Conservation (phyloP, 352 stramenopile genomes). For the Phytophthora syringae region DNA sequence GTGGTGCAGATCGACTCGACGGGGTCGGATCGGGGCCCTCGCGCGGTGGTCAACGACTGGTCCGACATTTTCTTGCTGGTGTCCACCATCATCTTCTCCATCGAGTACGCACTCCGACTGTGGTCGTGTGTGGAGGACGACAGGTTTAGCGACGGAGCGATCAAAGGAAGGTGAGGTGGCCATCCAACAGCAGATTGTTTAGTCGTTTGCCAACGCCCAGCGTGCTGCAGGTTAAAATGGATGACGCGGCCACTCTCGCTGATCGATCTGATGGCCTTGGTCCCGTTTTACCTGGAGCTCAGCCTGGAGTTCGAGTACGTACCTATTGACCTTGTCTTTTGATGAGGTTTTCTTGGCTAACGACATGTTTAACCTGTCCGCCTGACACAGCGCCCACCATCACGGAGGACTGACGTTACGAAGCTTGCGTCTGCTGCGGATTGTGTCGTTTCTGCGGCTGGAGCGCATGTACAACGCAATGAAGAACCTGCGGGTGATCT, state of each 20-base stretch:
- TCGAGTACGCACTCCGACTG: slow-evolving; percentile 62
- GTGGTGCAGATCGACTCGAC: slow-evolving; percentile 18
- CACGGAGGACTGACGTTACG: slow-evolving; percentile 54
- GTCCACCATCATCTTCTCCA: slow-evolving; percentile 66
- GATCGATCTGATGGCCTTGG: slow-evolving; percentile 58
- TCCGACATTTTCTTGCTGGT: slow-evolving; percentile 54
- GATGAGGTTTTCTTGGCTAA: not conserved
- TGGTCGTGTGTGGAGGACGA: slow-evolving; percentile 75
- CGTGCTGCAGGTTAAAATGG: slow-evolving; percentile 54
- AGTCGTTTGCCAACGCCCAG: not conserved
- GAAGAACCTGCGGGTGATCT: slow-evolving; percentile 61
- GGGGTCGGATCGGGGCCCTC: slow-evolving; percentile 6
- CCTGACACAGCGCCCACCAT: slow-evolving; percentile 23
- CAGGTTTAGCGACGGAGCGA: slow-evolving; percentile 38
- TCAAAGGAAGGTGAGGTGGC: slow-evolving; percentile 43
- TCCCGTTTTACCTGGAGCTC: slow-evolving; percentile 72
- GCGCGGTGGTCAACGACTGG: slow-evolving; percentile 36
- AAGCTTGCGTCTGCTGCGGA: slow-evolving; percentile 59
- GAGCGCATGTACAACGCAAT: slow-evolving; percentile 72
- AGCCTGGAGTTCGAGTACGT: slow-evolving; percentile 53
- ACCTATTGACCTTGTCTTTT: not conserved
- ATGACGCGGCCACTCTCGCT: slow-evolving; percentile 63
- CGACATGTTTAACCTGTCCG: not conserved
- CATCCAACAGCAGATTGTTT: not conserved
- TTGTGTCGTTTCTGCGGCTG: slow-evolving; percentile 64